These are phyloP conservation scores for Zygoascus bituminiphila DNA, from an alignment of 805 yeast genomes.

Conservation along the genomic window DNA sequence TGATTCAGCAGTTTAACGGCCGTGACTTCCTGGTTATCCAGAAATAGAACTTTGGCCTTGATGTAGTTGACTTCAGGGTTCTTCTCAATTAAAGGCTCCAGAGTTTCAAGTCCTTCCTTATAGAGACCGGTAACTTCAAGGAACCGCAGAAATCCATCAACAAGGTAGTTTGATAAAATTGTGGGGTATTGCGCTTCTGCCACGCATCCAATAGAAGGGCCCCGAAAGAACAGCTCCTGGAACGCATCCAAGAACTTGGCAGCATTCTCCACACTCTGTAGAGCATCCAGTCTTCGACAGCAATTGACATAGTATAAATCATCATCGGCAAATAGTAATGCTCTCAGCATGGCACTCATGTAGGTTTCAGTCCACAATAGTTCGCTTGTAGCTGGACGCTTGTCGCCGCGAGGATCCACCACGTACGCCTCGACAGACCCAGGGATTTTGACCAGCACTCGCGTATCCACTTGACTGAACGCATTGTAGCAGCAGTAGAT, in stretches of 20 bases:
- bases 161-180: constrained; percentile 54
- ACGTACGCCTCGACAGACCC: constrained; percentile 35
- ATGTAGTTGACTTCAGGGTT: constrained; percentile 50
- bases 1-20: constrained; percentile 40
- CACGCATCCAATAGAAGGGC: constrained; percentile 57
- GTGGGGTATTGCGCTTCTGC: constrained; percentile 66
- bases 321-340: constrained; percentile 70
- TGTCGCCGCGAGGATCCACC: constrained; percentile 30
- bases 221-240: constrained; percentile 56
- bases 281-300: constrained; percentile 75
- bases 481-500: constrained; percentile 55
- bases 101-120: constrained; percentile 51
- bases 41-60: constrained; percentile 35
- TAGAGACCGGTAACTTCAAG: constrained; percentile 58
- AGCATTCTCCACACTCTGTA: constrained; percentile 42
- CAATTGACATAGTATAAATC: constrained; percentile 74
- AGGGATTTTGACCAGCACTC: constrained; percentile 55
- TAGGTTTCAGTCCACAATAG: constrained; percentile 41
- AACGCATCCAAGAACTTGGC: constrained; percentile 53
- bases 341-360: constrained; percentile 64
- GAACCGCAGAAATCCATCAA: constrained; percentile 62
- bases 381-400: constrained; percentile 29
- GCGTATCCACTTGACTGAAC: constrained; percentile 63
- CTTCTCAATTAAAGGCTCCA: constrained; percentile 40
- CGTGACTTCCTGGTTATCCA: constrained; percentile 38